Percentiles rank a stretch among this genome's conserved stretches.
Conservation (phyloP, 495 filamentous ascomycete species). For the Geoglossum glabrum region DNA sequence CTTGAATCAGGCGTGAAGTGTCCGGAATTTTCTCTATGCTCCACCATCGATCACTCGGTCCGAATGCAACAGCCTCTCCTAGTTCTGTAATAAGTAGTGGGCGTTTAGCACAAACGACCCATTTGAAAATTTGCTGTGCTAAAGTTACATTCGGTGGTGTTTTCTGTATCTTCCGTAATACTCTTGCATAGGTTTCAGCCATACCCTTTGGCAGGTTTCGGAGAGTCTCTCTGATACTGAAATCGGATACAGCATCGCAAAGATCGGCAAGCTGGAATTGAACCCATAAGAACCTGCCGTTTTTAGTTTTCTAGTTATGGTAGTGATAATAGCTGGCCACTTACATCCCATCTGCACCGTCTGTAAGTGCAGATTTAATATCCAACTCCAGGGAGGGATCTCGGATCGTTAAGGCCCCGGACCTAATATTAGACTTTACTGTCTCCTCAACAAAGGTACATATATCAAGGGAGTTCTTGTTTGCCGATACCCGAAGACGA, state of each 20-base stretch:
- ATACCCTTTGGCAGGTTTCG: conserved; percentile 11
- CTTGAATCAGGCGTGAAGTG: not conserved
- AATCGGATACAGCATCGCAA: conserved; percentile 13
- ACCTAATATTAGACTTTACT: conserved; percentile 6
- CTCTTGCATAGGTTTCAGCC: conserved; percentile 11
- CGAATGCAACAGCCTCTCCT: conserved; percentile 10
- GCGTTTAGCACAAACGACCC: conserved; percentile 8
- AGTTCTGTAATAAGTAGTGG: conserved; percentile 11
- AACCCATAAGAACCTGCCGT: conserved; percentile 15
- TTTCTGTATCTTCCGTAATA: conserved; percentile 8
- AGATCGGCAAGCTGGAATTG: conserved; percentile 14
- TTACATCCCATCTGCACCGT: conserved; percentile 13
- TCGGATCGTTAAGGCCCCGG: conserved; percentile 7
- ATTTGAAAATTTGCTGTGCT: conserved; percentile 5
- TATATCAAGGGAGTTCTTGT: conserved; percentile 7
- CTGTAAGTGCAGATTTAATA: conserved; percentile 8
- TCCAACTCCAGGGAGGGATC: conserved; percentile 3
- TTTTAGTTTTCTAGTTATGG: not conserved
- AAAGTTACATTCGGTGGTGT: not conserved
- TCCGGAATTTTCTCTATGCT: conserved; percentile 3
- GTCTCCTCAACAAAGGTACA: conserved; percentile 6
- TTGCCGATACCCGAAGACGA: not conserved
- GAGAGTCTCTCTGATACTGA: conserved; percentile 7
- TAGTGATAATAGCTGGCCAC: not conserved
- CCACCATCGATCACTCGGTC: conserved; percentile 3